phyloP scores from a whole-genome alignment of 2,329 filamentous ascomycete species.

The Trichoderma sp. region DNA sequence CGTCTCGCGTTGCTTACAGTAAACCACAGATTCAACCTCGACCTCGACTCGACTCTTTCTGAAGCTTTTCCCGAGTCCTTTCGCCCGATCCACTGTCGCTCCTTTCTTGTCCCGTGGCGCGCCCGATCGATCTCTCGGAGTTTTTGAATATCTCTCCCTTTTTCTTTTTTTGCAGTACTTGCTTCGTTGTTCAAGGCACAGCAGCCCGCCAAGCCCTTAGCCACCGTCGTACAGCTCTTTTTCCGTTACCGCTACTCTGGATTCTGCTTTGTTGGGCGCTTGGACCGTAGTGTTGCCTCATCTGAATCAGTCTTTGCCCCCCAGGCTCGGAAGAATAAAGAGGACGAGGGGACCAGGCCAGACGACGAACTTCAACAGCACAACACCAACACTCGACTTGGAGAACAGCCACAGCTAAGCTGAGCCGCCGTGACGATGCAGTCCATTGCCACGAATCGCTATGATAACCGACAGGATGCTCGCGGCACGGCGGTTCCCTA shows the following conservation, averaged over 20 bases:
- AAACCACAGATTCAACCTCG: not conserved
- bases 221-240: not conserved
- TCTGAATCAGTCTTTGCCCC: not conserved
- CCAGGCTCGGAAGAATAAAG: not conserved
- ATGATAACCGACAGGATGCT: conserved; percentile 34
- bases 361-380: not conserved
- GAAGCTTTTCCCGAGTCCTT: not conserved
- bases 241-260: not conserved
- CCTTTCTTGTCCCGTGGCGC: conserved; percentile 20
- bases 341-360: not conserved
- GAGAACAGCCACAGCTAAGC: not conserved
- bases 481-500: conserved; percentile 39
- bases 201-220: not conserved
- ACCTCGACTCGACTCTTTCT: too few species aligned
- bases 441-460: conserved; percentile 30
- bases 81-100: conserved; percentile 18
- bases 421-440: conserved; percentile 36
- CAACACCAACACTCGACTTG: not conserved
- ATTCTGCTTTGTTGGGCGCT: not conserved
- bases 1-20: not conserved
- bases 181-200: not conserved
- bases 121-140: conserved; percentile 10
- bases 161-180: not conserved
- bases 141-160: not conserved
- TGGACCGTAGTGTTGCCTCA: not conserved